Evolutionary conservation across 805 yeast genomes (phyloP).

Genomic region (Saturnispora diversa): DNA sequence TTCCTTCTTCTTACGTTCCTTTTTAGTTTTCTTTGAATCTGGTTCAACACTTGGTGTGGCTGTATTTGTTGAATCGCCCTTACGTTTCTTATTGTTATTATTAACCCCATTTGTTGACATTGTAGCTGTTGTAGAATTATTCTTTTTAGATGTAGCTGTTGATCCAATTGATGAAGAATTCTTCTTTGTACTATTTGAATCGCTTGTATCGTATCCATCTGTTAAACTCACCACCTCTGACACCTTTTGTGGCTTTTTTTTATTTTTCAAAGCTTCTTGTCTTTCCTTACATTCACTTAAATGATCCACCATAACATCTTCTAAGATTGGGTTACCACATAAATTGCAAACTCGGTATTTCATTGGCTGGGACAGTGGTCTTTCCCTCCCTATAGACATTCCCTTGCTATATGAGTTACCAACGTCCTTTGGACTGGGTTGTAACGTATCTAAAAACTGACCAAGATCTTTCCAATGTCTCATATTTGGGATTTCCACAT

Average conservation of each 20-base stretch:
- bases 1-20: conserved; percentile 21
- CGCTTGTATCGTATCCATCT: conserved; percentile 2
- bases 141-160: background rate
- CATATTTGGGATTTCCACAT: conserved; percentile 16
- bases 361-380: conserved; percentile 33
- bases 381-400: conserved; percentile 10
- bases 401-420: conserved; percentile 11
- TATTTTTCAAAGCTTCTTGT: conserved; percentile 17
- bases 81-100: background rate
- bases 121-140: conserved; percentile 9
- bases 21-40: conserved; percentile 12
- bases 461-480: conserved; percentile 33
- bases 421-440: conserved; percentile 15
- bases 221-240: background rate
- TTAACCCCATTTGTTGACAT: conserved; percentile 5
- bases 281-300: conserved; percentile 33
- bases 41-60: conserved; percentile 18
- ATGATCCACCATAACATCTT: conserved; percentile 32
- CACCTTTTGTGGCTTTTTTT: conserved; percentile 3
- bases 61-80: conserved; percentile 12
- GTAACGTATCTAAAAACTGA: conserved; percentile 26
- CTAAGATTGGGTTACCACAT: conserved; percentile 40
- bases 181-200: background rate
- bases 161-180: too few species aligned
- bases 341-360: conserved; percentile 40